These are phyloP conservation scores for Telfairia occidentalis DNA, from an alignment of 331 rosid species.

Conservation along the genomic window DNA sequence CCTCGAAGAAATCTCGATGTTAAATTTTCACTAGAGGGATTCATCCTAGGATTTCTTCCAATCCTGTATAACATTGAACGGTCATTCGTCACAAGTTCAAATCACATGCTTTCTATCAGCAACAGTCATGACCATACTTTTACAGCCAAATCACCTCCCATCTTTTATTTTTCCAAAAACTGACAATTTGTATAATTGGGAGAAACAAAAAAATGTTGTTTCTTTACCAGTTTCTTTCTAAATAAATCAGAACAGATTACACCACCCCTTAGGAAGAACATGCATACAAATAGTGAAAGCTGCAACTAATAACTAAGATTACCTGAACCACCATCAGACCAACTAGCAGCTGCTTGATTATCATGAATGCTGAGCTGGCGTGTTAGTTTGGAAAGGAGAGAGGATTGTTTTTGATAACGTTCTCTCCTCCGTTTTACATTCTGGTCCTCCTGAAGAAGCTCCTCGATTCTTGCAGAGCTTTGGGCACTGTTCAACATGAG, in stretches of 20 bases:
- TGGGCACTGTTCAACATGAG: slow-evolving; percentile 45
- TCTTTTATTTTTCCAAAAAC: neutral
- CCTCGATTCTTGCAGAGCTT: slow-evolving; percentile 84
- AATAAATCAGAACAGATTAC: neutral
- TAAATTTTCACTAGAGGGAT: no score
- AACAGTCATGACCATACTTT: neutral
- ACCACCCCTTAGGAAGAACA: neutral
- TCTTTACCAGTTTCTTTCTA: neutral
- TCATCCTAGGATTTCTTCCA: neutral
- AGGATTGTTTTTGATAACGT: slow-evolving; percentile 74
- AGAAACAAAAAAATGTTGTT: neutral
- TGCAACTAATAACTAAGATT: neutral
- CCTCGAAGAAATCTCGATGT: no score
- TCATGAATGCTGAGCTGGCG: slow-evolving; percentile 89
- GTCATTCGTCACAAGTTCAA: neutral
- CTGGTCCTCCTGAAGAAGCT: slow-evolving; percentile 84
- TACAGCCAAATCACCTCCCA: neutral
- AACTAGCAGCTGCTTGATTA: slow-evolving; percentile 72
- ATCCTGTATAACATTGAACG: neutral
- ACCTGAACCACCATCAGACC: slow-evolving; percentile 68
- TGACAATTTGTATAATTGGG: neutral
- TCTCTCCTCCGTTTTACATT: slow-evolving; percentile 74
- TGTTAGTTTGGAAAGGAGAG: slow-evolving; percentile 73
- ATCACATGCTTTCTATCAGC: neutral
- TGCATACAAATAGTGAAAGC: neutral